Conservation (phyloP, 305 asterid genomes). For the Petunia hybrid region DNA sequence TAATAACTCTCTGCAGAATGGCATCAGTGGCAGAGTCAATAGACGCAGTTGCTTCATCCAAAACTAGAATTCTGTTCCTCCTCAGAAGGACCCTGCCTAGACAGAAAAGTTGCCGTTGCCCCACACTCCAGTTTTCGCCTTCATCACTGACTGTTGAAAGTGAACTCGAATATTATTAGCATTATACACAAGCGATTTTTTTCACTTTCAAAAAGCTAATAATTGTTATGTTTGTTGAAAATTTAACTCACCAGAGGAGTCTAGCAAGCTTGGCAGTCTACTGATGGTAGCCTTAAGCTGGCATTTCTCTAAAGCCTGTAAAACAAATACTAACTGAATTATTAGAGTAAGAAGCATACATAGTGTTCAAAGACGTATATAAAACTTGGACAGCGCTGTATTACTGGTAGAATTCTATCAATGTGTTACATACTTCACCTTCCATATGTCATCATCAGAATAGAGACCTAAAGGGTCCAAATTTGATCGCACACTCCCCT, state of each 20-base stretch:
- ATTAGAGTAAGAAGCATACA: not conserved
- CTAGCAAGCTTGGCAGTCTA: conserved; percentile 66
- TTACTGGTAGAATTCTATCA: not conserved
- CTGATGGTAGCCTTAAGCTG: conserved; percentile 70
- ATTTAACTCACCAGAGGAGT: conserved; percentile 64
- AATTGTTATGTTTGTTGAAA: not conserved
- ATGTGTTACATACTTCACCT: conserved; percentile 43
- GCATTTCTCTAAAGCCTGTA: conserved; percentile 79
- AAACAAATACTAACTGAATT: conserved; percentile 9
- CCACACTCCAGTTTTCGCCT: conserved; percentile 93
- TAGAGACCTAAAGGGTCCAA: conserved; percentile 76
- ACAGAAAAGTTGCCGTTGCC: conserved; percentile 86
- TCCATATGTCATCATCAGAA: conserved; percentile 79
- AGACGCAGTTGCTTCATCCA: conserved; percentile 85
- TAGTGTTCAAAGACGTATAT: not conserved
- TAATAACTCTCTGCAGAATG: conserved; percentile 69
- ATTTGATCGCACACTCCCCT: conserved; percentile 73
- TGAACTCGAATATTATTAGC: not conserved
- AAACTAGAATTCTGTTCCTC: conserved; percentile 69
- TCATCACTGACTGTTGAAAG: conserved; percentile 68
- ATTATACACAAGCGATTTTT: not conserved
- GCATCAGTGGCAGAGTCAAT: conserved; percentile 81
- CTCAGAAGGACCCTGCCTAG: conserved; percentile 73
- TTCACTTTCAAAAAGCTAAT: not conserved
- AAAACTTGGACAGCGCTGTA: not conserved